Base-by-base conservation (phyloP, 2,329 filamentous ascomycete genomes). In the Nigrograna mackinnonii region DNA sequence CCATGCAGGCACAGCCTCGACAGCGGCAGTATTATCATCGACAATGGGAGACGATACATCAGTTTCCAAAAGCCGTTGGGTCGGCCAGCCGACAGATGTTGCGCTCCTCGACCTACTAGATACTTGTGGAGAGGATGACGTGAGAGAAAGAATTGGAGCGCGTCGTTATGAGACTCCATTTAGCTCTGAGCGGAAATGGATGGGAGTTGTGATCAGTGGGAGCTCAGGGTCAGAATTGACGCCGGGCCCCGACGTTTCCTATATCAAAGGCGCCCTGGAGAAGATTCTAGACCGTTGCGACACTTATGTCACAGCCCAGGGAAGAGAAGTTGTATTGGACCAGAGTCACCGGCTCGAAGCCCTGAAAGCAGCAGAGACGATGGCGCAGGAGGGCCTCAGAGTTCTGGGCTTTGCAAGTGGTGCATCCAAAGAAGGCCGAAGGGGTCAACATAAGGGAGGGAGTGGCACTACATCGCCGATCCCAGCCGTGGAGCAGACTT, bases 121-220 rank as follows among this genome's bases (percentile, higher is more conserved):
- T 70, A 82, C 84, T 18, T 94, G 95, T 63, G 87, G 87, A 46
- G 92, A 96, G 67, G 89, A 95, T 52, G 94, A 99, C 69, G 84
- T 95, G 34, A 85, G 95, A 47, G 87, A 94, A 35, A 86, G 88
- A 7, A 83, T 96, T 40, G 91, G 91, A n/a, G 79, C 81, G 22
- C 87, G 92, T 36, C 82, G 87, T 22, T 84, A 84, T 32, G 94
- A 99, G 67, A 91, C 89, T 0, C 91, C 94, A 0, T 99, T 99
- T 69, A 97, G 92, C 65, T 99, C 94, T 1, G 91, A 96, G 64
- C 83, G 92, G 43, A 99, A 99, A 70, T 99, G 92, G 92, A 99
- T 99, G 95, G 95, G 95, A 22, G 91, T 96, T 20, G 87, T 91
- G 2, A 88, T 96, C 49, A 61, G 68, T 43, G 69, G 71, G 22